These are phyloP conservation scores for Colletotrichum sp. DNA, from an alignment of 2,329 filamentous ascomycete species.

Conservation along the genomic window DNA sequence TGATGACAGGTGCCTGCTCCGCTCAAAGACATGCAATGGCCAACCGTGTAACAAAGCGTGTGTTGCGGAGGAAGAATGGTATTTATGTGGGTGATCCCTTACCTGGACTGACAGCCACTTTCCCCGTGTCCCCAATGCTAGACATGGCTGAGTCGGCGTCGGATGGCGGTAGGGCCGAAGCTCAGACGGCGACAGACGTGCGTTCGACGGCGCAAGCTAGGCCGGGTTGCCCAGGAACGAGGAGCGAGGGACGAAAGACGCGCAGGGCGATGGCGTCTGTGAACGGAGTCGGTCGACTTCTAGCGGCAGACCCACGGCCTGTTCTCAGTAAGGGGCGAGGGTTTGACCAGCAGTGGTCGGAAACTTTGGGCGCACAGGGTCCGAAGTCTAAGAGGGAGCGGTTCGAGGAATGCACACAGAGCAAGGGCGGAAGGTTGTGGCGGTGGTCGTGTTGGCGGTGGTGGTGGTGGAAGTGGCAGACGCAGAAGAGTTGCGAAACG, in stretches of 20 bases:
- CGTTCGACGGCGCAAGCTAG: slow-evolving; percentile 4
- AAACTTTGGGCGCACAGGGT: slow-evolving; percentile 17
- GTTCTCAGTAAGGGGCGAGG: slow-evolving; percentile 2
- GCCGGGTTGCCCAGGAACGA: background rate
- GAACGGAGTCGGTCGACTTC: background rate
- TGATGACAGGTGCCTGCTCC: background rate
- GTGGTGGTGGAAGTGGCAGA: background rate
- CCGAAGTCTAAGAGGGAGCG: slow-evolving; percentile 6
- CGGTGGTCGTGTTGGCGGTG: background rate
- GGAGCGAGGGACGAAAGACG: background rate
- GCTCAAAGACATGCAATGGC: background rate
- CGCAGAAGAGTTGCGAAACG: slow-evolving; percentile 12
- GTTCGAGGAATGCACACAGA: slow-evolving; percentile 4
- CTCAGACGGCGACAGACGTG: slow-evolving; percentile 16
- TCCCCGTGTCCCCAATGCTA: slow-evolving; percentile 18
- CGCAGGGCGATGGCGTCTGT: background rate
- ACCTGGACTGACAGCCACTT: slow-evolving; percentile 19
- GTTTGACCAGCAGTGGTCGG: slow-evolving; percentile 5
- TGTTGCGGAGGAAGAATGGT: background rate
- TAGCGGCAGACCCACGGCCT: slow-evolving; percentile 4
- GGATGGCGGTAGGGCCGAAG: slow-evolving; percentile 8
- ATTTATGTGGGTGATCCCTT: slow-evolving; percentile 6
- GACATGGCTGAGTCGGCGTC: slow-evolving; percentile 17
- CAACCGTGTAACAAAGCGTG: no score
- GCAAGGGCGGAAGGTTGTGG: slow-evolving; percentile 3